Percentiles rank a stretch among this genome's conserved stretches.
phyloP scores from a whole-genome alignment of 148 eudicot genomes.

The Simmondsia chinensis region DNA sequence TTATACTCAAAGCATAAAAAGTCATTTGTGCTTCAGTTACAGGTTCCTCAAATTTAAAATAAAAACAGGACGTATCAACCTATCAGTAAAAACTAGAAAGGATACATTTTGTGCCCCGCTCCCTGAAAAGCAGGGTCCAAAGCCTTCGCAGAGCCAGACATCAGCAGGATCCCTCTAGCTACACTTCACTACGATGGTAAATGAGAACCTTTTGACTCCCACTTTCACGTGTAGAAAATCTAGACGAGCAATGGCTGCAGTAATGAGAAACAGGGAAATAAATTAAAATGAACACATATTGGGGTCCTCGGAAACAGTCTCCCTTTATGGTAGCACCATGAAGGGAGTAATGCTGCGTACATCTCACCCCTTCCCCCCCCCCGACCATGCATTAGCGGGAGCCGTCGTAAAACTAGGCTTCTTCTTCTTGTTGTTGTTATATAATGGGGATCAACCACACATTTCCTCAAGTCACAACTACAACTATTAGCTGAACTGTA shows the following conservation, averaged over 20 bases:
- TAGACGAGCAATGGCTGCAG: constrained; percentile 1
- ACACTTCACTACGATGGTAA: not conserved
- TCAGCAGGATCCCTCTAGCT: constrained; percentile 16
- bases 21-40: too few species aligned
- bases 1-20: too few species aligned
- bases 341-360: not conserved
- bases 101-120: constrained; percentile 89
- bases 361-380: too few species aligned
- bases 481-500: too few species aligned
- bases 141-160: constrained; percentile 75
- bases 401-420: too few species aligned
- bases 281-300: not conserved
- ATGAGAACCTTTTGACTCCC: constrained; percentile 2
- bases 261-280: too few species aligned
- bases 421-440: too few species aligned
- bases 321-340: not conserved
- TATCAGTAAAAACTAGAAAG: constrained; percentile 33
- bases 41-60: too few species aligned
- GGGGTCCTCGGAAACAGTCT: not conserved
- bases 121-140: constrained; percentile 95
- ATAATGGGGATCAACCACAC: too few species aligned
- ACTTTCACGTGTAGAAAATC: constrained; percentile 1
- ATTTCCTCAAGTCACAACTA: too few species aligned
- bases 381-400: too few species aligned
- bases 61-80: too few species aligned